Evolutionary conservation across 2,329 filamentous ascomycete genomes (phyloP), one percentile per base, ranked within the genome.

Genomic region (Dactylonectria macrodidyma): DNA sequence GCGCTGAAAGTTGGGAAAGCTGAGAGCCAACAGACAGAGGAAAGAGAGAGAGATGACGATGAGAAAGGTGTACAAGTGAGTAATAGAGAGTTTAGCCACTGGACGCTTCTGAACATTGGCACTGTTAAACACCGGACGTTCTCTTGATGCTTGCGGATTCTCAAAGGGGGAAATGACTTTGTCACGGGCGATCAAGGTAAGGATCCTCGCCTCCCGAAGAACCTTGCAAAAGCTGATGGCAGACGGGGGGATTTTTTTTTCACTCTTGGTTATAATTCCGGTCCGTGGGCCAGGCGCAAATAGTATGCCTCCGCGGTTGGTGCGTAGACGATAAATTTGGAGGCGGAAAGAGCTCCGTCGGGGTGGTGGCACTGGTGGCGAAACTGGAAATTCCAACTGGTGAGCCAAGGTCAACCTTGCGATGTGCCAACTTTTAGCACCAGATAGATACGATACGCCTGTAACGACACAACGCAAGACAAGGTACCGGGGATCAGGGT

Each of bases 331-430:
- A n/a, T 56, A 58, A 57, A 65, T 65, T 59, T 51, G 47, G 50
- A 6, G 62, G 59, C 47, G 58, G 48, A 62, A 62, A 33, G 30
- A 59, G 59, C 54, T 59, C 16, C 64, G 59, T 46, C 46, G 30
- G 54, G 59, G 55, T 50, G 51, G 51, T 30, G 58, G 54, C 24
- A 34, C 56, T 68, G 66, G 73, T 75, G 73, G 73, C 73, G 63
- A 75, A 66, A 70, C 67, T 66, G 44, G 60, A 50, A 62, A 73
- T 67, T 68, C 61, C 69, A 65, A 68, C 62, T 46, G 62, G 66
- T 69, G 69, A 67, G 62, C 46, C 63, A 69, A 71, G 67, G 68
- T 71, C 70, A 72, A 71, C 70, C 68, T 72, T 71, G 68, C 63
- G 59, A 68, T 66, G 60, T 64, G 58, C 62, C 61, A 56, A 59